Percentiles rank a stretch among this genome's conserved stretches.
Evolutionary conservation across 1,284 basidiomycete species (phyloP).

Genomic region (Schizophyllum amplum): DNA sequence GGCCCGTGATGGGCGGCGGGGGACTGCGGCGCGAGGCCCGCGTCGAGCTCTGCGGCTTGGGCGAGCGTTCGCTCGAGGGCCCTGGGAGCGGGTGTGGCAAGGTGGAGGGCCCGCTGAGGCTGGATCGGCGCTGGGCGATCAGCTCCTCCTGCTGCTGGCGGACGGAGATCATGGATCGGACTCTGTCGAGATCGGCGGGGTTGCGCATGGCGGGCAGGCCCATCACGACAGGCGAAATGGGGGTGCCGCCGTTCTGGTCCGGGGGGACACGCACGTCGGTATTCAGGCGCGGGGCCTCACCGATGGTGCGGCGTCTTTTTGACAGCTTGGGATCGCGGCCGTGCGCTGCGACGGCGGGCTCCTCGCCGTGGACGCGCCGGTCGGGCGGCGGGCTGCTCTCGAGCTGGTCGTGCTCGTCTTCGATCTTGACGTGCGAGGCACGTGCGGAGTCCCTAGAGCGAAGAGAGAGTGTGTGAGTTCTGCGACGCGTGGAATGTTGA

Average conservation of each 20-base stretch:
- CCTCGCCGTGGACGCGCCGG: conserved; percentile 16
- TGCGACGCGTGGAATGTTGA: conserved; percentile 16
- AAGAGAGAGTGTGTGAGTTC: conserved; percentile 13
- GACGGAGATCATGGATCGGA: conserved; percentile 50
- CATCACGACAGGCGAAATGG: conserved; percentile 60
- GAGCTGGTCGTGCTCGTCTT: conserved; percentile 44
- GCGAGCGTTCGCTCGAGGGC: conserved; percentile 15
- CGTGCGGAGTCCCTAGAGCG: conserved; percentile 36
- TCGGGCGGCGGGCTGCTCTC: conserved; percentile 26
- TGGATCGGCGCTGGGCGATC: conserved; percentile 60
- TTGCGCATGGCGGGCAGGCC: conserved; percentile 52
- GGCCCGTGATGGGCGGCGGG: conserved; percentile 2
- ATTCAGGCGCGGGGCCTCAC: conserved; percentile 47
- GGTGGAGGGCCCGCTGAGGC: conserved; percentile 36
- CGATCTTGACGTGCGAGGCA: conserved; percentile 49
- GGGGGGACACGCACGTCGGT: conserved; percentile 37
- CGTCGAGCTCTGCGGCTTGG: conserved; percentile 12
- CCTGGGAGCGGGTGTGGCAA: conserved; percentile 13
- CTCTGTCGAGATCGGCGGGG: conserved; percentile 47
- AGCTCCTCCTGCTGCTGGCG: conserved; percentile 66
- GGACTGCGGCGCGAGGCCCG: conserved; percentile 4
- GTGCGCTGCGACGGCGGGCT: conserved; percentile 26
- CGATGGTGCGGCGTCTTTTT: conserved; percentile 68
- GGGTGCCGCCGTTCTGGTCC: conserved; percentile 40
- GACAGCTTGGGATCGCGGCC: conserved; percentile 38